Evolutionary conservation across 2,329 filamentous ascomycete genomes (phyloP).

Genomic region (Aureobasidium musti): DNA sequence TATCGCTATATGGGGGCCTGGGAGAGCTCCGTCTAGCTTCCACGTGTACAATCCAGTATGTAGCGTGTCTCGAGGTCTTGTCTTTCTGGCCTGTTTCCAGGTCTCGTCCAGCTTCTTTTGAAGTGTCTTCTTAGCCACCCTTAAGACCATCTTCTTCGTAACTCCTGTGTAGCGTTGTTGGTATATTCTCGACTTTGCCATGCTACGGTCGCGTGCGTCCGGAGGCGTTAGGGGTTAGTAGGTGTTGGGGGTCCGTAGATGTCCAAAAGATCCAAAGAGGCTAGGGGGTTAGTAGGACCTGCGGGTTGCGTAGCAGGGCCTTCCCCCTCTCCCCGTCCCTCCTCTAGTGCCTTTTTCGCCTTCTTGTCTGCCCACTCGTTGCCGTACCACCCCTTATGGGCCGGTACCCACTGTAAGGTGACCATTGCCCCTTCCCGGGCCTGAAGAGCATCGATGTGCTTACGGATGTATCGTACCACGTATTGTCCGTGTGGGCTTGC

Average conservation of each 20-base stretch:
- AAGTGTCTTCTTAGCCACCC: neutral
- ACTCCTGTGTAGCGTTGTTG: neutral
- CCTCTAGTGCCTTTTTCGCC: neutral
- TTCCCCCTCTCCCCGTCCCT: neutral
- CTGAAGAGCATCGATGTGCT: too few species aligned
- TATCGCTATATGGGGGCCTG: neutral
- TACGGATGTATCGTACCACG: too few species aligned
- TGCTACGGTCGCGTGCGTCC: neutral
- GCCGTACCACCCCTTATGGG: too few species aligned
- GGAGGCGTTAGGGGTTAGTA: neutral
- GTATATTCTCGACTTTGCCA: neutral
- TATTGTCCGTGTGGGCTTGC: too few species aligned
- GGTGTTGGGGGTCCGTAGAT: neutral
- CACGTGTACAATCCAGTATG: neutral
- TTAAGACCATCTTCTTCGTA: neutral
- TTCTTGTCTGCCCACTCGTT: neutral
- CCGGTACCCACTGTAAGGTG: too few species aligned
- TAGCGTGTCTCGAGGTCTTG: neutral
- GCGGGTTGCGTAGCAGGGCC: too few species aligned
- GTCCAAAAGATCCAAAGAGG: too few species aligned
- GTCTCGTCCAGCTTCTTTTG: neutral
- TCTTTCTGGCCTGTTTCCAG: neutral
- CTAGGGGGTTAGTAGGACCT: neutral
- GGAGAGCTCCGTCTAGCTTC: slow-evolving; percentile 7
- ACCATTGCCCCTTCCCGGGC: too few species aligned